Evolutionary conservation across 1,284 basidiomycete genomes (phyloP), one percentile per base, ranked within the genome.

Genomic region (Schizophyllum commune): DNA sequence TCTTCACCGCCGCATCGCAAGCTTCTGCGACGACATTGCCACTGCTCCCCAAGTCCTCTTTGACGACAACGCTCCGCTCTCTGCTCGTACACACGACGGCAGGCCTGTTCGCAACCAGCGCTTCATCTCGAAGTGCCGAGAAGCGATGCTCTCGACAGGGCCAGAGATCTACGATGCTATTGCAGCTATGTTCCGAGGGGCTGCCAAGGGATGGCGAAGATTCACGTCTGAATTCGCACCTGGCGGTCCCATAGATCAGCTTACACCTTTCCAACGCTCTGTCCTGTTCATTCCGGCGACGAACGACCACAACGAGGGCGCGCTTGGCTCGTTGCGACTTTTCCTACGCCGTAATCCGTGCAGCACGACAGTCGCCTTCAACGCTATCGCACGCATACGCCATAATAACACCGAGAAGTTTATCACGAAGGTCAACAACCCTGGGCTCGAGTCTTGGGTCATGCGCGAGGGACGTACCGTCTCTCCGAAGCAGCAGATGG

Each of bases 271-370:
- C 5, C 58, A 67, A 21, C 61, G 62, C n/a, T 58, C 65, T 0
- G 34, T 52, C 1, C 62, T 62, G 6, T 67, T 57, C 20, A 63
- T 70, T 55, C 64, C 62, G 9, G 57, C 65, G 0, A 70, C 68
- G 13, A 70, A 68, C 52, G 66, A 68, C 59, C 63, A 58, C 22
- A 66, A 65, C 57, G 68, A 70, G 52, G 67, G 68, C 3, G 61
- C 62, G 1, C 61, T 69, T 2, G 66, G 68, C 1, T 32, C 52
- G 19, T 57, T 62, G 17, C 63, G 59, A 1, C 19, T 21, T 1
- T 53, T 52, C 11, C 22, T 60, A 1, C 58, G 59, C 27, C 39
- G 7, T 39, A 39, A 39, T 39, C 34, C 34, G 6, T 39, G 34
- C 34, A 39, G 34, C 34, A 39, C 34, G 34, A 39, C 34, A 7